Evolutionary conservation across 129 eudicot genomes (phyloP).

Genomic region (Flaveria trinervia): DNA sequence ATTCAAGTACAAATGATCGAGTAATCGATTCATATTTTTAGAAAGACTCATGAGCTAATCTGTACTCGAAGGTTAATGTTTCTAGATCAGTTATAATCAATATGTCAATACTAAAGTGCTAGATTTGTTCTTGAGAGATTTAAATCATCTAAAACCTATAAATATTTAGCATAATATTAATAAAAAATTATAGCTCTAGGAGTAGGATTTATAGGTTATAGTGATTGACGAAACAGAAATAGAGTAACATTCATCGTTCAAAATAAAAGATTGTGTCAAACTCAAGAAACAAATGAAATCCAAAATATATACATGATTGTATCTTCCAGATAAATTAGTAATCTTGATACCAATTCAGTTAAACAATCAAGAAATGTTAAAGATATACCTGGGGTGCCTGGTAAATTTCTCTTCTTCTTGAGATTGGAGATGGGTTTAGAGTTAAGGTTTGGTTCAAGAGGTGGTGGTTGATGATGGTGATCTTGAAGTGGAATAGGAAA

Average conservation of each 20-base stretch:
- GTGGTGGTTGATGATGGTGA: conserved; percentile 29
- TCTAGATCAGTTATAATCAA: no score
- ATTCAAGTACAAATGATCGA: neutral
- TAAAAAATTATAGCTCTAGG: neutral
- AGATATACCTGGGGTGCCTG: conserved; percentile 83
- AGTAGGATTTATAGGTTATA: neutral
- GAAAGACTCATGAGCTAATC: conserved; percentile 3
- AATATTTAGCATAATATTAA: neutral
- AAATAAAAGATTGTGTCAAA: neutral
- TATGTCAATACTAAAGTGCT: conserved; percentile 14
- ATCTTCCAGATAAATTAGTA: neutral
- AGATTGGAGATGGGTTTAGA: conserved; percentile 54
- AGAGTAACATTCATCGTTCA: neutral
- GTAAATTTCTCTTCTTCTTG: conserved; percentile 85
- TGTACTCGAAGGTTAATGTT: conserved; percentile 1
- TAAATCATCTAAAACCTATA: conserved; percentile 6
- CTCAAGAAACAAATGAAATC: neutral
- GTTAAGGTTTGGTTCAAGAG: conserved; percentile 61
- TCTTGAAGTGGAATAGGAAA: conserved; percentile 61
- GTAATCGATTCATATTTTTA: conserved; percentile 3
- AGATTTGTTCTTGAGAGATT: neutral
- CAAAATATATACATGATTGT: neutral
- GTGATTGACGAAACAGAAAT: no score
- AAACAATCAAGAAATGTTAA: neutral
- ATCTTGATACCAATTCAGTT: neutral